Evolutionary conservation across 2,329 filamentous ascomycete genomes (phyloP).

Genomic region (Fusarium zealandicum): DNA sequence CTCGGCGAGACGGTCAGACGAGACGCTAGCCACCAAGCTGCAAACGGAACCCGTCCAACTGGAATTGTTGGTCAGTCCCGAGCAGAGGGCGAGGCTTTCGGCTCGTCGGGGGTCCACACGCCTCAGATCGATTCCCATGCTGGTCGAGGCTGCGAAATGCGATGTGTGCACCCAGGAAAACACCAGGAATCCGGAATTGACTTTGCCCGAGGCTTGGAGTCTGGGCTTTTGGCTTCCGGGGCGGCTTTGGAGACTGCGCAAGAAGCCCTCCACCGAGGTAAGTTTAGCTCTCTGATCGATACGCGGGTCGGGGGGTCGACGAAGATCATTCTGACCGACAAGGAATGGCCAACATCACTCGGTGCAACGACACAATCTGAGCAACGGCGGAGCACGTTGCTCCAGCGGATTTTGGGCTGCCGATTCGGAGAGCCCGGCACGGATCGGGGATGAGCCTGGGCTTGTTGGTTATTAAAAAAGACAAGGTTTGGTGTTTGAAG

Average conservation of each 20-base stretch:
- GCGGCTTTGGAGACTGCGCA: constrained; percentile 15
- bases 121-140: constrained; percentile 1
- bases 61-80: background rate
- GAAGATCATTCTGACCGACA: constrained; percentile 12
- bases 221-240: constrained; percentile 20
- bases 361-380: background rate
- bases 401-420: background rate
- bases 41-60: constrained; percentile 27
- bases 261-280: constrained; percentile 7
- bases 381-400: background rate
- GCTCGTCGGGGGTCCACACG: constrained; percentile 11
- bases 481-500: constrained; percentile 22
- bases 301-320: constrained; percentile 1
- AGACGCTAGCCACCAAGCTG: constrained; percentile 9
- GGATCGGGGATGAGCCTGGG: constrained; percentile 9
- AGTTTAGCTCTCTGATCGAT: constrained; percentile 17
- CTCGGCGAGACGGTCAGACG: background rate
- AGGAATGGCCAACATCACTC: constrained; percentile 11
- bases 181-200: background rate
- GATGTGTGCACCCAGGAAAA: constrained; percentile 9
- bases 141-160: background rate
- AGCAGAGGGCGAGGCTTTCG: constrained; percentile 4
- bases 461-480: constrained; percentile 1
- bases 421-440: constrained; percentile 3
- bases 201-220: constrained; percentile 1